Conservation (phyloP, 2,329 filamentous ascomycete genomes). For the Hypoxylon sp. region DNA sequence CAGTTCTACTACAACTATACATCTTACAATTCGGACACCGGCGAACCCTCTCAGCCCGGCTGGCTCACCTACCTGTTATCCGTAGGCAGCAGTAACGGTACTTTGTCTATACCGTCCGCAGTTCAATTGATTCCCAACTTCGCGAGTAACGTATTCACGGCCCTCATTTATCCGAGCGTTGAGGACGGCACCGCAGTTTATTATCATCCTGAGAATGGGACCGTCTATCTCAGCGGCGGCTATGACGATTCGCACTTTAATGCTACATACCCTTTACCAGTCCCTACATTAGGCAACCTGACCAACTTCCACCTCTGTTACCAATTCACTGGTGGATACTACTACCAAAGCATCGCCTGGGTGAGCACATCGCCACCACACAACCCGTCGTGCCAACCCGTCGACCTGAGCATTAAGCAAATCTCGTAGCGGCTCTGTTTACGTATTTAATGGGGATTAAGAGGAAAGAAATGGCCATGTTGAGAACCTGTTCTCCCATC, state of each 20-base stretch:
- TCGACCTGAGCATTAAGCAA: conserved; percentile 40
- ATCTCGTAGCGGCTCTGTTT: conserved; percentile 5
- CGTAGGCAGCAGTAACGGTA: conserved; percentile 26
- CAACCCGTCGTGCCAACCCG: conserved; percentile 48
- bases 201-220: conserved; percentile 39
- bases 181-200: conserved; percentile 28
- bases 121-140: conserved; percentile 34
- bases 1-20: conserved; percentile 48
- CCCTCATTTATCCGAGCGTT: conserved; percentile 40
- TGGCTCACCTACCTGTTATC: conserved; percentile 40
- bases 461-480: not conserved
- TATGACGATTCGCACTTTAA: conserved; percentile 45
- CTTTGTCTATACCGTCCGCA: conserved; percentile 25
- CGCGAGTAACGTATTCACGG: conserved; percentile 45
- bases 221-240: conserved; percentile 42
- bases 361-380: conserved; percentile 41
- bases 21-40: conserved; percentile 35
- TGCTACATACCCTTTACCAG: conserved; percentile 27
- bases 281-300: conserved; percentile 32
- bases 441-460: not conserved
- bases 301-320: conserved; percentile 48
- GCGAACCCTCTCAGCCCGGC: conserved; percentile 39
- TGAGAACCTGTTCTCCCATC: not conserved
- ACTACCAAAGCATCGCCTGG: conserved; percentile 48
- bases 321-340: conserved; percentile 47